Evolutionary conservation across 129 eudicot species (phyloP).

Genomic region (Saposhnikovia divaricata): DNA sequence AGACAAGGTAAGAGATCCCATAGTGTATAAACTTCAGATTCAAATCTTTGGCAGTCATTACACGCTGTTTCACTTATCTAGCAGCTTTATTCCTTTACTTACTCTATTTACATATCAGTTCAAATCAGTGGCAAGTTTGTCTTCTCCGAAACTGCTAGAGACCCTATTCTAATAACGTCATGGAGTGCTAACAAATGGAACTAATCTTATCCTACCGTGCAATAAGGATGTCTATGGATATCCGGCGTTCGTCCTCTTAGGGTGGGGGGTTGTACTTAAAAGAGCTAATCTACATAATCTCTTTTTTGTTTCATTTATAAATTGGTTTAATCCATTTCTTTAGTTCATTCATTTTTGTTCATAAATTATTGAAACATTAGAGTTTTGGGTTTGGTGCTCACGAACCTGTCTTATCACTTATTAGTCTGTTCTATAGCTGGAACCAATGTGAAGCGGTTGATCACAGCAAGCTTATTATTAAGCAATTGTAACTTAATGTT

Average conservation of each 20-base stretch:
- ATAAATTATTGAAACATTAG: conserved; percentile 24
- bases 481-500: neutral
- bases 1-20: conserved; percentile 46
- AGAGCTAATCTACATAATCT: conserved; percentile 6
- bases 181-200: conserved; percentile 16
- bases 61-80: neutral
- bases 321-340: conserved; percentile 12
- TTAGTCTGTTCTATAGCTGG: neutral
- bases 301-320: conserved; percentile 6
- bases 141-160: conserved; percentile 34
- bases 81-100: neutral
- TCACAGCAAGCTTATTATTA: neutral
- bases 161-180: conserved; percentile 27
- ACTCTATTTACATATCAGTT: neutral
- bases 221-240: neutral
- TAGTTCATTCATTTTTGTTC: conserved; percentile 12
- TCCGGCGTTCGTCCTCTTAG: neutral
- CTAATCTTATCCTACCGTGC: neutral
- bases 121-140: conserved; percentile 37
- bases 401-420: conserved; percentile 15
- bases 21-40: neutral
- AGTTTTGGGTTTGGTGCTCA: conserved; percentile 28
- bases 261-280: conserved; percentile 6
- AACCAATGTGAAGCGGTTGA: neutral
- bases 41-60: neutral